phyloP scores from a whole-genome alignment of 2,329 filamentous ascomycete genomes.

The Cladophialophora chaetospira region DNA sequence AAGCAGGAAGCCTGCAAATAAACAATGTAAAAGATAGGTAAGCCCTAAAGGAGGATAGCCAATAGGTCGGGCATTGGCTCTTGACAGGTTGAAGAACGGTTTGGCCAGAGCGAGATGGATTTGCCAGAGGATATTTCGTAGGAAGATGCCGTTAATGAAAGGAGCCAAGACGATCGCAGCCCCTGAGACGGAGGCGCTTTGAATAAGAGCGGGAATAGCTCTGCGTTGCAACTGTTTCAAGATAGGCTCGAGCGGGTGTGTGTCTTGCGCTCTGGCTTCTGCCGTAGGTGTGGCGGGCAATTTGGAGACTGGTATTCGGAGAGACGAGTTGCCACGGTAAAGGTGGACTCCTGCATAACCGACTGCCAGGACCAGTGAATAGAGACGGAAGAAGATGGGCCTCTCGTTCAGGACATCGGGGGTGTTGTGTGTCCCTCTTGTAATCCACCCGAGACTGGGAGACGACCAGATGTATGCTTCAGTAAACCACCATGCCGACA shows the following conservation, averaged over 20 bases:
- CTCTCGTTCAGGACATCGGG: constrained; percentile 81
- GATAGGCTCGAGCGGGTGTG: constrained; percentile 42
- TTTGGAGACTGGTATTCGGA: constrained; percentile 55
- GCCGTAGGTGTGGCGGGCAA: constrained; percentile 31
- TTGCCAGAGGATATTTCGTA: constrained; percentile 68
- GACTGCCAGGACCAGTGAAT: constrained; percentile 68
- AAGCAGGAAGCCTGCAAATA: constrained; percentile 67
- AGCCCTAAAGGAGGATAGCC: constrained; percentile 54
- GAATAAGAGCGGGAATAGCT: constrained; percentile 37
- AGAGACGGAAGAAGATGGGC: constrained; percentile 74
- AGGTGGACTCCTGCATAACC: constrained; percentile 71
- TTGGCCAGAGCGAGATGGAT: constrained; percentile 71
- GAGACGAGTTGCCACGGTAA: constrained; percentile 70
- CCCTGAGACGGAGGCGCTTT: constrained; percentile 42
- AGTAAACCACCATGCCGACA: constrained; percentile 78
- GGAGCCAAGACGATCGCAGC: constrained; percentile 51
- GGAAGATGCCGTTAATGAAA: constrained; percentile 62
- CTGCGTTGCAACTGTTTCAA: constrained; percentile 42
- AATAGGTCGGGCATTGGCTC: constrained; percentile 64
- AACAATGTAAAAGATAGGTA: constrained; percentile 51
- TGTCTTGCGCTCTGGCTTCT: constrained; percentile 38
- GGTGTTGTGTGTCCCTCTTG: constrained; percentile 55
- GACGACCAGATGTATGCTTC: constrained; percentile 78
- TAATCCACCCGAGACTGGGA: constrained; percentile 71
- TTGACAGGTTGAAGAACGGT: constrained; percentile 73